Percentiles rank a stretch among this genome's conserved stretches.
Evolutionary conservation across 2,329 filamentous ascomycete genomes (phyloP).

Genomic region (Dendrostoma leiphaemia): DNA sequence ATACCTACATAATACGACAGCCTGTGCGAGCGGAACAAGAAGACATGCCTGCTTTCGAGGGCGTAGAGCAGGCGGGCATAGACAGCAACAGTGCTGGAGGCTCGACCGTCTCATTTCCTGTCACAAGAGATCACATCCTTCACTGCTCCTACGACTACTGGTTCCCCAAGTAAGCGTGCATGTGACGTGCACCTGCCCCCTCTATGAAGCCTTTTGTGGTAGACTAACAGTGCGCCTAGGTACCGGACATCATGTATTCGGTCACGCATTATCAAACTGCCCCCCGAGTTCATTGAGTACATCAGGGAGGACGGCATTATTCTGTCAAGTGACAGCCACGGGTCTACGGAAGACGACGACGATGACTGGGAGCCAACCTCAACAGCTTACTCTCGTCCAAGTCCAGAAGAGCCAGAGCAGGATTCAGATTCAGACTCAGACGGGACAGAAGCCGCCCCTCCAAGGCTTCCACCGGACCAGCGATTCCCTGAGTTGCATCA

Average conservation of each 20-base stretch:
- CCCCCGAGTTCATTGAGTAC: constrained; percentile 75
- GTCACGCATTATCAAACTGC: constrained; percentile 78
- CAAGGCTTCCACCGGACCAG: constrained; percentile 47
- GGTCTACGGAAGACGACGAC: constrained; percentile 40
- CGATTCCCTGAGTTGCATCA: constrained; percentile 72
- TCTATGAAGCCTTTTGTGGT: not conserved
- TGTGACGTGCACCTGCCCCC: not conserved
- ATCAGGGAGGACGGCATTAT: constrained; percentile 91
- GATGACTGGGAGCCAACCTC: constrained; percentile 51
- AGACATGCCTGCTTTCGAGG: constrained; percentile 32
- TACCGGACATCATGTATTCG: constrained; percentile 82
- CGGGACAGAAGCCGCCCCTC: constrained; percentile 48
- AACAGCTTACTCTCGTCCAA: constrained; percentile 26
- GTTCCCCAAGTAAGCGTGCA: constrained; percentile 67
- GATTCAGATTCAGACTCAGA: constrained; percentile 50
- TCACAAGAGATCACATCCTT: constrained; percentile 82
- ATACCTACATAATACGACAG: not conserved
- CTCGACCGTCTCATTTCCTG: constrained; percentile 65
- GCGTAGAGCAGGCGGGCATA: constrained; percentile 19
- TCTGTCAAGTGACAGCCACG: constrained; percentile 66
- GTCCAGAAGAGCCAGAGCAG: constrained; percentile 41
- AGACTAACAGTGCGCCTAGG: constrained; percentile 37
- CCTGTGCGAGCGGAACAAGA: not conserved
- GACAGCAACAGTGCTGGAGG: constrained; percentile 20
- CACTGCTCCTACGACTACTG: constrained; percentile 94